These are phyloP conservation scores for Magnolia changhungtana DNA, from an alignment of 164 flowering plant species.

Conservation along the genomic window DNA sequence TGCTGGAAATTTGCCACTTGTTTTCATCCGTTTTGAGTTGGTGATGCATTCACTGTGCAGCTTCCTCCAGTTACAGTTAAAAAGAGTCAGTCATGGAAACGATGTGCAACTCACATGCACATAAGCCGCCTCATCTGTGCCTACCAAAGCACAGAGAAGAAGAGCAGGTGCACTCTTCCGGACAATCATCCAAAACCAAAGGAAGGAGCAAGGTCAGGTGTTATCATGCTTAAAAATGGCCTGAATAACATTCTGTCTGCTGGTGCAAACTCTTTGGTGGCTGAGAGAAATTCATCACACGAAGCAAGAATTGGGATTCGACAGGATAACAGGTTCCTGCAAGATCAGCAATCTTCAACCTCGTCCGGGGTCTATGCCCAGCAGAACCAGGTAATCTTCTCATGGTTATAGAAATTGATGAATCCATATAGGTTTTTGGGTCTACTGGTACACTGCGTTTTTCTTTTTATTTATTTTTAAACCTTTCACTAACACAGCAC, in stretches of 20 bases:
- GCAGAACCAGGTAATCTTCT: constrained; percentile 43
- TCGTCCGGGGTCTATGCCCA: constrained; percentile 18
- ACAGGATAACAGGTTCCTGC: constrained; percentile 23
- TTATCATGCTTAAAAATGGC: constrained; percentile 7
- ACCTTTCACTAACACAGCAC: neutral
- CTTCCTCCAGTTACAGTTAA: constrained; percentile 16
- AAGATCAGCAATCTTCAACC: constrained; percentile 21
- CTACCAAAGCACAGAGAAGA: constrained; percentile 30
- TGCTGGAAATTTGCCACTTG: neutral
- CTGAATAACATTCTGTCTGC: constrained; percentile 3
- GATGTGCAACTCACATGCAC: constrained; percentile 53
- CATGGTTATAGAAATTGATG: neutral
- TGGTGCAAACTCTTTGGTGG: constrained; percentile 13
- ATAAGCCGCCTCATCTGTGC: constrained; percentile 46
- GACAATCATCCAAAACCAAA: constrained; percentile 12
- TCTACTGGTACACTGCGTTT: too few species aligned
- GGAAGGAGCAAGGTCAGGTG: constrained; percentile 28
- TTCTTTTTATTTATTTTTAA: too few species aligned
- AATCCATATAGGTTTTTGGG: neutral
- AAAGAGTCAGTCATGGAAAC: constrained; percentile 38
- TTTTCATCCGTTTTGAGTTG: too few species aligned
- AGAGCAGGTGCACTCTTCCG: constrained; percentile 12
- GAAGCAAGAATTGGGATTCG: constrained; percentile 26
- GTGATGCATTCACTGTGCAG: constrained; percentile 25
- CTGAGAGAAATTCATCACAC: constrained; percentile 18